Conservation (phyloP, 371 early-diverging fungal genomes). For the Batrachochytrium dendrobatidis region DNA sequence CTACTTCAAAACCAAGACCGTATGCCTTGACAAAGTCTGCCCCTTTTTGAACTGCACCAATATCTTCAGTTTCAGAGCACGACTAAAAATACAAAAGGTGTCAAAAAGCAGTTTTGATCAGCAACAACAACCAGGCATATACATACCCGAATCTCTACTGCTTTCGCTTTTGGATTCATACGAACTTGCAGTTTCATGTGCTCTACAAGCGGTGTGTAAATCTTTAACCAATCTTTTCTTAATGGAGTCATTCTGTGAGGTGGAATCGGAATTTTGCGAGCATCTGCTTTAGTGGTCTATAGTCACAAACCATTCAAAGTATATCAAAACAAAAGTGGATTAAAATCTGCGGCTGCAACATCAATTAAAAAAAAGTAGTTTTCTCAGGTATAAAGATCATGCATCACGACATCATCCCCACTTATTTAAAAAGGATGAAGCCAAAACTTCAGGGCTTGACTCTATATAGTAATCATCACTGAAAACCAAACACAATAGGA, state of each 20-base stretch:
- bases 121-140: background rate
- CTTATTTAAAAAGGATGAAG: background rate
- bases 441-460: slow-evolving; percentile 22
- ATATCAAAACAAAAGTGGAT: background rate
- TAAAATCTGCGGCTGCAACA: background rate
- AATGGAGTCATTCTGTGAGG: slow-evolving; percentile 86
- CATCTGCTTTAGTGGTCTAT: slow-evolving; percentile 8
- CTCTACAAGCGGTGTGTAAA: slow-evolving; percentile 98
- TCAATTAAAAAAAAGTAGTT: background rate
- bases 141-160: slow-evolving; percentile 74
- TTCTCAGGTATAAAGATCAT: slow-evolving; percentile 3
- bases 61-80: slow-evolving; percentile 73
- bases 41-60: slow-evolving; percentile 85
- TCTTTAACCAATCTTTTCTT: slow-evolving; percentile 94
- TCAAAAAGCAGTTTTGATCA: slow-evolving; percentile 18
- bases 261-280: slow-evolving; percentile 81
- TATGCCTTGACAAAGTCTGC: slow-evolving; percentile 94
- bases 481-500: background rate
- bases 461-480: slow-evolving; percentile 16
- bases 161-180: slow-evolving; percentile 83
- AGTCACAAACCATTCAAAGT: background rate
- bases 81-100: slow-evolving; percentile 34
- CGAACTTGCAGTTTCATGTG: slow-evolving; percentile 95
- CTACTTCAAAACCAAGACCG: slow-evolving; percentile 86
- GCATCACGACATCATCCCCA: slow-evolving; percentile 6